These are phyloP conservation scores for Kewa caespitosa DNA, from an alignment of 179 eudicot species.

Conservation along the genomic window DNA sequence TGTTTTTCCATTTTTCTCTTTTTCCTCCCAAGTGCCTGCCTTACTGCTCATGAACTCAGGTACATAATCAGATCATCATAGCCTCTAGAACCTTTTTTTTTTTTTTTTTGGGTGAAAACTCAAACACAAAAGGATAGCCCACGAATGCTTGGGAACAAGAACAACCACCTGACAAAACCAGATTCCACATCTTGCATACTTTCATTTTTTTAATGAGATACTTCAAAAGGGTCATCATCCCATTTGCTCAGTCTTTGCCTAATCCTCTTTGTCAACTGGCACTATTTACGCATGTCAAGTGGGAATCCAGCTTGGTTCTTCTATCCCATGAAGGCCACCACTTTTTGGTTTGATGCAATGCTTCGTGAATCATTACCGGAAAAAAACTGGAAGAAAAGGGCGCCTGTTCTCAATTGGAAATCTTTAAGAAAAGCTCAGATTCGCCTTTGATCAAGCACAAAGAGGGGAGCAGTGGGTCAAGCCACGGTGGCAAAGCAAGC, in stretches of 20 bases:
- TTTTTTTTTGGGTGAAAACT: neutral
- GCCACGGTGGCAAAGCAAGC: conserved; percentile 19
- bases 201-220: too few species aligned
- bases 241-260: too few species aligned
- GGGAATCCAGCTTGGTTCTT: neutral
- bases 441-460: conserved; percentile 7
- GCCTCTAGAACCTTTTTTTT: neutral
- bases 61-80: conserved; percentile 1
- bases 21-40: too few species aligned
- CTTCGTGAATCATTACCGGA: neutral
- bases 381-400: too few species aligned
- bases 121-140: conserved; percentile 7
- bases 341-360: neutral
- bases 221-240: too few species aligned
- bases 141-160: neutral
- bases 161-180: neutral
- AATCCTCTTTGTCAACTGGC: too few species aligned
- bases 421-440: conserved; percentile 21
- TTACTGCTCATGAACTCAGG: too few species aligned
- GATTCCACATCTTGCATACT: too few species aligned
- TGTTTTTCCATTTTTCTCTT: conserved; percentile 2
- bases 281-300: too few species aligned
- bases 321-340: neutral
- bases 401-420: too few species aligned
- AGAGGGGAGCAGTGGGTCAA: neutral